Percentiles rank a stretch among this genome's conserved stretches.
phyloP scores from a whole-genome alignment of 2,329 filamentous ascomycete species.

The Plenodomus biglobosus region DNA sequence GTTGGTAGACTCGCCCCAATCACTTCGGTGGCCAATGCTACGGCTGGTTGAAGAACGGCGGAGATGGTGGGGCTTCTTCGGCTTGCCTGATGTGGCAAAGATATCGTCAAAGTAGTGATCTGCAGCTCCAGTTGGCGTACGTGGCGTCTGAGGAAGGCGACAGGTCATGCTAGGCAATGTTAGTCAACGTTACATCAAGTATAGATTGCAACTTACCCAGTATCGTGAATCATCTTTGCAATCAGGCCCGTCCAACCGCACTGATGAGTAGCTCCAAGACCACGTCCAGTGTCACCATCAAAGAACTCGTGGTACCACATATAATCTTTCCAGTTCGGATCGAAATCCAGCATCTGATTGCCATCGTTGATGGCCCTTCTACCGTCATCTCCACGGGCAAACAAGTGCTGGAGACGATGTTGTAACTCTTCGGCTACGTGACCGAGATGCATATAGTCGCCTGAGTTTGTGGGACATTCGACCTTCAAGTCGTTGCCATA shows the following conservation, averaged over 20 bases:
- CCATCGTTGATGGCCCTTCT: conserved; percentile 85
- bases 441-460: conserved; percentile 92
- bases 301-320: conserved; percentile 99
- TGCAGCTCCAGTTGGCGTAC: conserved; percentile 79
- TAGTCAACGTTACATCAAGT: conserved; percentile 40
- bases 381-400: conserved; percentile 80
- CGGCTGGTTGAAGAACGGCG: conserved; percentile 79
- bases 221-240: conserved; percentile 96
- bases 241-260: conserved; percentile 96
- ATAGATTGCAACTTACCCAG: conserved; percentile 67
- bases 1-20: conserved; percentile 58
- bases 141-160: conserved; percentile 75
- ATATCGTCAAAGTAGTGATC: conserved; percentile 95
- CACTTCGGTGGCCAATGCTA: conserved; percentile 80
- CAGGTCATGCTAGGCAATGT: conserved; percentile 42
- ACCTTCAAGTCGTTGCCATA: conserved; percentile 87
- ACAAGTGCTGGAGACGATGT: conserved; percentile 89
- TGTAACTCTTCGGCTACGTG: conserved; percentile 95
- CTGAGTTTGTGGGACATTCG: conserved; percentile 90
- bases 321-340: conserved; percentile 89
- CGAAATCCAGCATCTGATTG: conserved; percentile 83
- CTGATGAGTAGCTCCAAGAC: conserved; percentile 89
- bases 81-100: conserved; percentile 59
- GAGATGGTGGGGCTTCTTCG: conserved; percentile 56
- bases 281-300: conserved; percentile 85